A percentile compares a stretch with the other conserved stretches of the same genome.
Conservation (phyloP, 2,329 filamentous ascomycete genomes). For the Trichophyton rubrum region DNA sequence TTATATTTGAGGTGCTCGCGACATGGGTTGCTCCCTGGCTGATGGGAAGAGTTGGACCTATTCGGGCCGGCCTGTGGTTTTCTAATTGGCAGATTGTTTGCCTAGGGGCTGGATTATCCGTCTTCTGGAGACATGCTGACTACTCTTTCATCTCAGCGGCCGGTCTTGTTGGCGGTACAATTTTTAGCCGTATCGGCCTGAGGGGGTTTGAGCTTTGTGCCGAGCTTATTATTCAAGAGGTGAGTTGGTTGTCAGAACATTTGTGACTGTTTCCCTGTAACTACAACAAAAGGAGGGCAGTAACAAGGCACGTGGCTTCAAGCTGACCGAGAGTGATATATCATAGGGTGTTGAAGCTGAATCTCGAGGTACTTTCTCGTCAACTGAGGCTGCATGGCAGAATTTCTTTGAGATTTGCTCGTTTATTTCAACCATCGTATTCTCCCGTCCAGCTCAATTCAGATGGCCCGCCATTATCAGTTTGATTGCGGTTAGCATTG, state of each 20-base stretch:
- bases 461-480: neutral
- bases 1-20: constrained; percentile 41
- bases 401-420: neutral
- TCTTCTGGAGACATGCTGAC: constrained; percentile 28
- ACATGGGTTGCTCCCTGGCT: constrained; percentile 41
- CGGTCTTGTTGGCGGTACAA: constrained; percentile 33
- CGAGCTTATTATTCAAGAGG: constrained; percentile 36
- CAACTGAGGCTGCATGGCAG: neutral
- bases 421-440: neutral
- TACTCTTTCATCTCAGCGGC: constrained; percentile 15
- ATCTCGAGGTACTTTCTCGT: neutral
- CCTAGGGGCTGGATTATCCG: constrained; percentile 34
- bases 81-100: constrained; percentile 54
- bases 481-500: neutral
- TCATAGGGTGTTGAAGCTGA: neutral
- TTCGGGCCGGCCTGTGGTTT: constrained; percentile 60
- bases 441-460: neutral
- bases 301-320: no score
- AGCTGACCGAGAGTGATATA: no score
- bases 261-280: no score
- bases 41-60: constrained; percentile 41
- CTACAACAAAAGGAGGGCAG: no score
- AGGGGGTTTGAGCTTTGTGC: constrained; percentile 51
- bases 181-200: constrained; percentile 47
- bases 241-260: neutral